These are phyloP conservation scores for Scheffersomyces parashehatae DNA, from an alignment of 1,139 yeast genomes.

Conservation along the genomic window DNA sequence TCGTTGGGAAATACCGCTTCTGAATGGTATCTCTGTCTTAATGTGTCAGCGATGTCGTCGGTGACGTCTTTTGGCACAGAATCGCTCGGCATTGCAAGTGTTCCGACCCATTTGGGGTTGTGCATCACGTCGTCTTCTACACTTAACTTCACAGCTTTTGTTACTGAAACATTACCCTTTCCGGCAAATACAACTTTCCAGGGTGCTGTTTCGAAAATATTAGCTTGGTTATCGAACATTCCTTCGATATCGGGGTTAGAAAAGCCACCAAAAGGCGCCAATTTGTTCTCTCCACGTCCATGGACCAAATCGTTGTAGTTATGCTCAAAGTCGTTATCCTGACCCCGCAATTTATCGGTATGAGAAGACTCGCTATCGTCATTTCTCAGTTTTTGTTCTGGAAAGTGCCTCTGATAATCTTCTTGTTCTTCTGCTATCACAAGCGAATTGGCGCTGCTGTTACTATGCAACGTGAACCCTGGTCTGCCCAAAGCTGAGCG, in stretches of 20 bases:
- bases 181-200: constrained; percentile 71
- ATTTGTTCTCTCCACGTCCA: constrained; percentile 27
- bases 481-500: constrained; percentile 21
- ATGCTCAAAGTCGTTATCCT: constrained; percentile 7
- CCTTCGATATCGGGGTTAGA: constrained; percentile 55
- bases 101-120: constrained; percentile 77
- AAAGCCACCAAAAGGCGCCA: constrained; percentile 80
- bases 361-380: not conserved
- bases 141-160: constrained; percentile 79
- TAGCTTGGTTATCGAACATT: constrained; percentile 42
- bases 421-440: constrained; percentile 33
- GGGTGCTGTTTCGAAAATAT: constrained; percentile 68
- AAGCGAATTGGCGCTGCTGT: constrained; percentile 33
- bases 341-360: not conserved
- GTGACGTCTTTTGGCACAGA: constrained; percentile 61
- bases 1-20: constrained; percentile 76
- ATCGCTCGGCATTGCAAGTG: constrained; percentile 89
- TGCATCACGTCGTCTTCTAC: constrained; percentile 46
- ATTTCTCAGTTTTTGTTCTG: constrained; percentile 19
- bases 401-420: not conserved
- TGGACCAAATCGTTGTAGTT: constrained; percentile 32
- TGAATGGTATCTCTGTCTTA: constrained; percentile 52
- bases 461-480: constrained; percentile 27
- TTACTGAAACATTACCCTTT: constrained; percentile 88
- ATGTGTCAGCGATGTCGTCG: constrained; percentile 43